These are phyloP conservation scores for Verticillium isaacii DNA, from an alignment of 2,329 filamentous ascomycete genomes.

Conservation along the genomic window DNA sequence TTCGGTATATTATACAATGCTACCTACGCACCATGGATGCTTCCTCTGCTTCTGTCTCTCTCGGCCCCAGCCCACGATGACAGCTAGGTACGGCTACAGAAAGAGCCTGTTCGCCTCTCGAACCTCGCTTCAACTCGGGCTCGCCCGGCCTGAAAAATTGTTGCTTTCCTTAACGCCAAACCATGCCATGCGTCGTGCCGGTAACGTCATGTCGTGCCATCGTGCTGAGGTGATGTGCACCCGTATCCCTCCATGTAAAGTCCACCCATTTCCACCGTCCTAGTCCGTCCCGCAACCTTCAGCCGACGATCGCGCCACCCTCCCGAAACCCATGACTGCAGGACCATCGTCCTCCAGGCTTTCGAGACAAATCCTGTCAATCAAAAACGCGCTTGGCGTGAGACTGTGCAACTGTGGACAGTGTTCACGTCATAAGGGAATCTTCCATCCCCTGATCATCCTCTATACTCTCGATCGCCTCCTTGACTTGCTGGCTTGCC, in stretches of 20 bases:
- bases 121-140: neutral
- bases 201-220: conserved; percentile 11
- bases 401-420: neutral
- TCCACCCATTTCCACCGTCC: neutral
- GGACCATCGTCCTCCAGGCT: too few species aligned
- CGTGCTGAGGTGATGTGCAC: conserved; percentile 2
- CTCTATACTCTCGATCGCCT: conserved; percentile 89
- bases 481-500: conserved; percentile 92
- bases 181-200: conserved; percentile 24
- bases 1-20: neutral
- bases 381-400: neutral
- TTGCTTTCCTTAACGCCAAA: conserved; percentile 21
- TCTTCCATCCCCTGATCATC: conserved; percentile 69
- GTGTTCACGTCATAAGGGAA: conserved; percentile 53
- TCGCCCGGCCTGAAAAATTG: neutral
- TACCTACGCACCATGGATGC: neutral
- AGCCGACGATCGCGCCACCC: neutral
- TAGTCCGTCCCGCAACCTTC: neutral
- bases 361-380: neutral
- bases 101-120: neutral
- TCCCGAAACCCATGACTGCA: neutral
- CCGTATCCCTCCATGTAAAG: neutral
- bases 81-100: neutral
- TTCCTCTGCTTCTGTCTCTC: neutral
- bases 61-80: neutral